phyloP scores from a whole-genome alignment of 1,284 basidiomycete genomes.

The Schizopora paradoxa region DNA sequence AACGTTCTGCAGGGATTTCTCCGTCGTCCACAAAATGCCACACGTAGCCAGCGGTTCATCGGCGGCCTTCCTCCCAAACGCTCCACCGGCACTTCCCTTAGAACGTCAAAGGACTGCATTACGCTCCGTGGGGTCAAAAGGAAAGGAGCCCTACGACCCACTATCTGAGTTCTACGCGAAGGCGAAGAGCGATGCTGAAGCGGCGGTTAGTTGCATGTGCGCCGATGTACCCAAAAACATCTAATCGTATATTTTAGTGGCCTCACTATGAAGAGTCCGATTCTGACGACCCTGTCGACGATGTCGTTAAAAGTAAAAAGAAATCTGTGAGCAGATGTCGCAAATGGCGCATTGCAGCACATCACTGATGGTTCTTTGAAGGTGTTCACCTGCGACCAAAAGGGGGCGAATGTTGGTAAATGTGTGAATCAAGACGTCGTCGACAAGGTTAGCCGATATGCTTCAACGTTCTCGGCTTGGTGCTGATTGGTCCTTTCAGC shows the following conservation, averaged over 20 bases:
- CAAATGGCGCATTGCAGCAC: too few relatives aligned
- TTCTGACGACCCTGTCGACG: not conserved
- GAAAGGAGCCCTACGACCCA: too few relatives aligned
- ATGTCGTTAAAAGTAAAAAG: not conserved
- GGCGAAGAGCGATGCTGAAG: slow-evolving; percentile 44
- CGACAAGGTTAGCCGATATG: slow-evolving; percentile 44
- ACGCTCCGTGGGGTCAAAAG: too few relatives aligned
- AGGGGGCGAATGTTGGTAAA: slow-evolving; percentile 24
- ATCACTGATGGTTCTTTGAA: slow-evolving; percentile 23
- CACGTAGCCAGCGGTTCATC: not conserved
- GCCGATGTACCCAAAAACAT: too few relatives aligned
- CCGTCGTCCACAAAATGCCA: not conserved
- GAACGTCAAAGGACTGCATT: too few relatives aligned
- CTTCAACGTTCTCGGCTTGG: slow-evolving; percentile 1
- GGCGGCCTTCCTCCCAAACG: not conserved
- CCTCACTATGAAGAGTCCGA: not conserved
- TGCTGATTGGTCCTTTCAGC: slow-evolving; percentile 33
- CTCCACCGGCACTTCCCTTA: too few relatives aligned
- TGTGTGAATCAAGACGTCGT: slow-evolving; percentile 64
- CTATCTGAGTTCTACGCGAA: slow-evolving; percentile 56
- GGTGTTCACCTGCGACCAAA: slow-evolving; percentile 60
- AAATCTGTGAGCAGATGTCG: not conserved
- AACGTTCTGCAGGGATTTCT: slow-evolving; percentile 12
- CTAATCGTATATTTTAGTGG: too few relatives aligned
- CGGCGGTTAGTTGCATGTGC: slow-evolving; percentile 33